Conservation (phyloP, 1,284 basidiomycete genomes). For the Melampsora larici-populina region DNA sequence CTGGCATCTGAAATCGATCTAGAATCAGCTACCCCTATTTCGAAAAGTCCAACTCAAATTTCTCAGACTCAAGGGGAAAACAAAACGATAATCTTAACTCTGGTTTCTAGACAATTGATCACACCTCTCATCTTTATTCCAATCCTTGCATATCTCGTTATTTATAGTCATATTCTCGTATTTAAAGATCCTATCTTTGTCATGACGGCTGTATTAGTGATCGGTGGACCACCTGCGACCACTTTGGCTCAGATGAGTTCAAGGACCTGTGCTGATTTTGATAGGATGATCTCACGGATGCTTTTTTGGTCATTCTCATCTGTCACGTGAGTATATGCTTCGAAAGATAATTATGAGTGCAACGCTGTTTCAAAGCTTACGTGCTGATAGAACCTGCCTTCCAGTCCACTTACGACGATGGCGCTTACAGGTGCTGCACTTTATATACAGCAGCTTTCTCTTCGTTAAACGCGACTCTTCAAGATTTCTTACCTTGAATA, state of each 20-base stretch:
- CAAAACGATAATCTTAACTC: slow-evolving; percentile 18
- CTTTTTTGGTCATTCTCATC: slow-evolving; percentile 27
- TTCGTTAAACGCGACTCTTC: too few species aligned
- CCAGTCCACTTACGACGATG: too few species aligned
- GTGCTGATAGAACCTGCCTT: too few species aligned
- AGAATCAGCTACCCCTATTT: neutral
- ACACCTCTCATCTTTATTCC: slow-evolving; percentile 17
- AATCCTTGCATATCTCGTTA: neutral
- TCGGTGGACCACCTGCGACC: slow-evolving; percentile 47
- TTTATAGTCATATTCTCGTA: neutral
- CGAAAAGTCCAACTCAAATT: slow-evolving; percentile 46
- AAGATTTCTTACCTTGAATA: too few species aligned
- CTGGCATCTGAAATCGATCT: neutral
- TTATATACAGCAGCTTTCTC: too few species aligned
- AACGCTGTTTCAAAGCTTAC: too few species aligned
- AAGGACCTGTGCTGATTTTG: slow-evolving; percentile 19
- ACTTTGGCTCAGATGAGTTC: slow-evolving; percentile 49
- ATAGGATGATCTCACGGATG: slow-evolving; percentile 23
- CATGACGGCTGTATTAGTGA: neutral
- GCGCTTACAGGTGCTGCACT: too few species aligned
- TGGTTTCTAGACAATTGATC: slow-evolving; percentile 29
- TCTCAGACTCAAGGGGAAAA: slow-evolving; percentile 16
- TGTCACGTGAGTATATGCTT: slow-evolving; percentile 11
- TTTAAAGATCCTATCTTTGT: slow-evolving; percentile 23
- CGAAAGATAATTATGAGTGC: too few species aligned